phyloP scores from a whole-genome alignment of 495 filamentous ascomycete genomes.

The Paragyromitra xinjiangensis region DNA sequence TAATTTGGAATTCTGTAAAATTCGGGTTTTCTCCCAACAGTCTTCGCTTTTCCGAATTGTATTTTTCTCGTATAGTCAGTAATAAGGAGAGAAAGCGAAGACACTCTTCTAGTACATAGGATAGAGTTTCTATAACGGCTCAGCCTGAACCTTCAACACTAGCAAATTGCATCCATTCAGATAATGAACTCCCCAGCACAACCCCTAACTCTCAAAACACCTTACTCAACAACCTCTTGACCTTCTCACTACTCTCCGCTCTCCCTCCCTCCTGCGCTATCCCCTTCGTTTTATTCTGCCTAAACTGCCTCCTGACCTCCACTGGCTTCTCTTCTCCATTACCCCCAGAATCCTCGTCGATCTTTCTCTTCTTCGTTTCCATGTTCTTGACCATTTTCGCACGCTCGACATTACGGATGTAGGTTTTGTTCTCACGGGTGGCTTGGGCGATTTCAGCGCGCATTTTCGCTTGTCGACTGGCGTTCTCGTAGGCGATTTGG shows the following conservation, averaged over 20 bases:
- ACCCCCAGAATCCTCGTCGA: conserved; percentile 54
- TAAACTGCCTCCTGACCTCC: conserved; percentile 70
- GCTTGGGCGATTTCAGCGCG: conserved; percentile 80
- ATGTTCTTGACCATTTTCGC: conserved; percentile 78
- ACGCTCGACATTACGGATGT: conserved; percentile 77
- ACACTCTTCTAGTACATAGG: background rate
- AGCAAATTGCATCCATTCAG: background rate
- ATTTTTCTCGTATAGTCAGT: background rate
- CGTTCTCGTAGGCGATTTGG: conserved; percentile 69
- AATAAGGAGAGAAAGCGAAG: background rate
- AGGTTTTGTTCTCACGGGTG: conserved; percentile 83
- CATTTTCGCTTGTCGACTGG: conserved; percentile 79
- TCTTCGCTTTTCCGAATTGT: too few relatives aligned
- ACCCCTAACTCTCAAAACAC: conserved; percentile 68
- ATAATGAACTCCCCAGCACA: background rate
- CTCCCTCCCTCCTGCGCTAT: conserved; percentile 63
- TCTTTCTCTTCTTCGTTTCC: conserved; percentile 67
- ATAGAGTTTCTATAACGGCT: background rate
- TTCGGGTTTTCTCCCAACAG: background rate
- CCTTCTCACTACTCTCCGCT: conserved; percentile 68
- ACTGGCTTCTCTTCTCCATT: conserved; percentile 55
- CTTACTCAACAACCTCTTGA: conserved; percentile 79
- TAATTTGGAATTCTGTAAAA: background rate
- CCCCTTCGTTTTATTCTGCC: conserved; percentile 70
- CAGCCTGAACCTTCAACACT: background rate